Base-by-base conservation (phyloP, 306 rosid species). In the Coriaria nepalensis region DNA sequence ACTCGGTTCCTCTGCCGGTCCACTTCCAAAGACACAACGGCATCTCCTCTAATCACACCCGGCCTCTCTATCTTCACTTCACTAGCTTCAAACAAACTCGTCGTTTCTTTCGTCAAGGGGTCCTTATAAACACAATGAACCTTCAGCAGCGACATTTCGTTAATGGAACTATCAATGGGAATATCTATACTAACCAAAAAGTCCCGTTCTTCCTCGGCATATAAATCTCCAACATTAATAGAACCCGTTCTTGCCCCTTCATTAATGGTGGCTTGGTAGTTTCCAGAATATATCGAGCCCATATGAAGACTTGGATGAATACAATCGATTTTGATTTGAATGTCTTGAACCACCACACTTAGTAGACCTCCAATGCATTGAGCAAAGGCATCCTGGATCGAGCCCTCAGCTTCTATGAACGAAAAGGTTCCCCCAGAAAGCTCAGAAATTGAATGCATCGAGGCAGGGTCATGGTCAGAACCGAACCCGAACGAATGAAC, bases 361-460 rank as follows among this genome's bases (percentile, higher is more conserved):
- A 57, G 37, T 36, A 57, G 62, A 14, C 62, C 62, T 5, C 62
- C 62, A 46, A 57, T 57, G 38, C 62, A 57, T 37, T 57, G 62
- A 29, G 62, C 62, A 36, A 57, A 57, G 0, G 62, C 62, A 4
- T 57, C 62, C 44, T 57, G 62, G 5, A 57, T 57, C 4, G 62
- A 11, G 11, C 29, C 33, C 37, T 57, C 62, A 4, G 52, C 53
- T 57, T 57, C 62, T 6, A 57, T 49, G 37, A 57, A 57, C 2
- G 62, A 57, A 57, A 57, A 57, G 9, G 62, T 57, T 11, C 62
- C 62, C 11, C 62, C 62, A 4, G 62, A 57, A 5, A 57, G 35
- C 53, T 57, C 62, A 38, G 62, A 57, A 44, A 57, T 57, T 8
- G 53, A 37, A 49, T 57, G 62, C 62, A 57, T 46, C 8, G 53